Conservation (phyloP, 2,329 filamentous ascomycete species). For the Epichloe sylvatica region DNA sequence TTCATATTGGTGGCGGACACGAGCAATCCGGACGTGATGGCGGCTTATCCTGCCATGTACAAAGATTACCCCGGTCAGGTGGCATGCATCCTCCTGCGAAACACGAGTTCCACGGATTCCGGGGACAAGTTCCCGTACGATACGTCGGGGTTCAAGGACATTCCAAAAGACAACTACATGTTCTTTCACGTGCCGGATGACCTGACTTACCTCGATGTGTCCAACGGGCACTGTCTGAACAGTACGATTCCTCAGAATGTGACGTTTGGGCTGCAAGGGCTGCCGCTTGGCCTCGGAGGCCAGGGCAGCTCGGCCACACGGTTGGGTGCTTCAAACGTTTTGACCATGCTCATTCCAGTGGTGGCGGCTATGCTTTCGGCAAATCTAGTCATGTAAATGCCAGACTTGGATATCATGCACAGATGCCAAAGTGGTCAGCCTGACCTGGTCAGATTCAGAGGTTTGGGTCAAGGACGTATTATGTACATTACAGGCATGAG, state of each 20-base stretch:
- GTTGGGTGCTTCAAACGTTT: slow-evolving; percentile 10
- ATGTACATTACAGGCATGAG: neutral
- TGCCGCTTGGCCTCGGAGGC: slow-evolving; percentile 32
- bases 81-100: slow-evolving; percentile 64
- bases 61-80: slow-evolving; percentile 56
- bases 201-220: slow-evolving; percentile 50
- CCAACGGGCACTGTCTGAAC: slow-evolving; percentile 55
- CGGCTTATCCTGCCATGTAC: slow-evolving; percentile 45
- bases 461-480: no score
- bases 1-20: slow-evolving; percentile 68
- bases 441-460: neutral
- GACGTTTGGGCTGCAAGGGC: slow-evolving; percentile 52
- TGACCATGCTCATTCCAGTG: slow-evolving; percentile 10
- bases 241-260: slow-evolving; percentile 51
- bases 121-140: slow-evolving; percentile 61
- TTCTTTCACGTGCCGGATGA: slow-evolving; percentile 66
- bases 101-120: slow-evolving; percentile 55
- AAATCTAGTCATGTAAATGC: slow-evolving; percentile 4
- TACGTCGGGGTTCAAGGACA: slow-evolving; percentile 52
- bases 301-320: slow-evolving; percentile 17
- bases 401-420: neutral
- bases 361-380: slow-evolving; percentile 10
- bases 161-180: slow-evolving; percentile 59
- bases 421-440: neutral
- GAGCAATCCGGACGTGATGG: slow-evolving; percentile 64